Conservation (phyloP, 1,284 basidiomycete genomes). For the Puccinia coronata region DNA sequence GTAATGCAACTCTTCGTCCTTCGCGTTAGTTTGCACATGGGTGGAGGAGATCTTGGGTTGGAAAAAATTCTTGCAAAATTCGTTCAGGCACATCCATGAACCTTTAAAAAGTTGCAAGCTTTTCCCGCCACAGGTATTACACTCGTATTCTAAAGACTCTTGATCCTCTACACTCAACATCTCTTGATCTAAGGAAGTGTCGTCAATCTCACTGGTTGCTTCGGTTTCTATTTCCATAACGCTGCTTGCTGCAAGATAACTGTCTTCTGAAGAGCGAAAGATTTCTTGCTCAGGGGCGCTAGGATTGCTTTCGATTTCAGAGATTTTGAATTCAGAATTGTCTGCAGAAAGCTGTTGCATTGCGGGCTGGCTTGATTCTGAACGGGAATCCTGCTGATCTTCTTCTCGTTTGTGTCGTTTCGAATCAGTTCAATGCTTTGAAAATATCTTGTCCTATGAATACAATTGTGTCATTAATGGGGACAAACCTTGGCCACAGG, state of each 20-base stretch:
- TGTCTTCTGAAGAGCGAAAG: background rate
- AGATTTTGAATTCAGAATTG: too few relatives aligned
- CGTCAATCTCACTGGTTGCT: background rate
- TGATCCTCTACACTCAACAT: background rate
- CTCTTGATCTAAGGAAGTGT: background rate
- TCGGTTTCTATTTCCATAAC: background rate
- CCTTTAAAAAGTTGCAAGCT: slow-evolving; percentile 18
- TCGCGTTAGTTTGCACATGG: background rate
- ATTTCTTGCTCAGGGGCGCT: too few relatives aligned
- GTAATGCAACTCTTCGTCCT: slow-evolving; percentile 12
- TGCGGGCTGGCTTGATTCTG: too few relatives aligned
- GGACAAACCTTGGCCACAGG: background rate
- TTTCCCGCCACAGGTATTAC: background rate
- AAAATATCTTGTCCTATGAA: too few relatives aligned
- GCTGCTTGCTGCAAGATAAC: background rate
- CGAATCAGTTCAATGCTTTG: too few relatives aligned
- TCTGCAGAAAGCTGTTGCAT: too few relatives aligned
- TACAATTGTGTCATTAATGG: too few relatives aligned
- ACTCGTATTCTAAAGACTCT: background rate
- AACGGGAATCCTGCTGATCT: too few relatives aligned
- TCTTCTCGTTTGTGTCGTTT: too few relatives aligned
- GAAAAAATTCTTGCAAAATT: slow-evolving; percentile 24
- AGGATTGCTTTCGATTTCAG: too few relatives aligned
- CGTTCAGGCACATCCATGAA: slow-evolving; percentile 41
- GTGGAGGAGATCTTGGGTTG: background rate